Evolutionary conservation across 164 flowering plant genomes (phyloP).

Genomic region (Vitis riparia): DNA sequence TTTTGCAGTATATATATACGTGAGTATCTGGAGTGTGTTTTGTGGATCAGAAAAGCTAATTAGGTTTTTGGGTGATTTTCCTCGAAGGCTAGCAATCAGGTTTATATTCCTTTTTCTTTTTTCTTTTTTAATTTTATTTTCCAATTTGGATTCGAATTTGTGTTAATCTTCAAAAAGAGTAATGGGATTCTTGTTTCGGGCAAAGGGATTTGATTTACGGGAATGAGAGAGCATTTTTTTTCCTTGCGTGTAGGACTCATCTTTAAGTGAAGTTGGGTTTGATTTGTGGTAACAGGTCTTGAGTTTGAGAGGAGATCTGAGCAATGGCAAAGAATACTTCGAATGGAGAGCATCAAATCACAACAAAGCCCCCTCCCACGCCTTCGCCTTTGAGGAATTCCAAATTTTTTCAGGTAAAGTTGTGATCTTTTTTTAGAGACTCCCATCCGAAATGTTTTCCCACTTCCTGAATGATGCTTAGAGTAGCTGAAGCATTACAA

Average conservation of each 20-base stretch:
- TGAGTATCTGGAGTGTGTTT: conserved; percentile 2
- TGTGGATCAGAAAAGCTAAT: conserved; percentile 1
- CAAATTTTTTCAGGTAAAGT: conserved; percentile 74
- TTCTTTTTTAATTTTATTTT: neutral
- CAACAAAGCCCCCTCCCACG: conserved; percentile 64
- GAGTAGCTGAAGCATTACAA: too few relatives aligned
- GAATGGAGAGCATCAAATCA: conserved; percentile 41
- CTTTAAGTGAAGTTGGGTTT: neutral
- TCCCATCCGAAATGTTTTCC: too few relatives aligned
- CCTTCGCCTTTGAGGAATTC: conserved; percentile 83
- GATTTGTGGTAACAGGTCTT: neutral
- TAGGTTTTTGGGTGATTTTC: conserved; percentile 7
- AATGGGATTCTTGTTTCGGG: too few relatives aligned
- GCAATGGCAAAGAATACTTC: conserved; percentile 47
- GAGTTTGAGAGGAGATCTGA: conserved; percentile 18
- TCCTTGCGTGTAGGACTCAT: too few relatives aligned
- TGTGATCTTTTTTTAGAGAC: neutral
- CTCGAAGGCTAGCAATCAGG: conserved; percentile 6
- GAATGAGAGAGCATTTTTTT: too few relatives aligned
- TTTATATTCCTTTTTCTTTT: neutral
- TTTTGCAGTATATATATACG: conserved; percentile 12
- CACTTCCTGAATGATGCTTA: too few relatives aligned
- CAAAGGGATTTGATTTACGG: too few relatives aligned
- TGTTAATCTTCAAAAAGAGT: too few relatives aligned
- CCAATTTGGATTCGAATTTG: too few relatives aligned